Percentiles rank a stretch among this genome's conserved stretches.
Evolutionary conservation across 139 green algal genomes (phyloP).

Genomic region (Volvox africanus): DNA sequence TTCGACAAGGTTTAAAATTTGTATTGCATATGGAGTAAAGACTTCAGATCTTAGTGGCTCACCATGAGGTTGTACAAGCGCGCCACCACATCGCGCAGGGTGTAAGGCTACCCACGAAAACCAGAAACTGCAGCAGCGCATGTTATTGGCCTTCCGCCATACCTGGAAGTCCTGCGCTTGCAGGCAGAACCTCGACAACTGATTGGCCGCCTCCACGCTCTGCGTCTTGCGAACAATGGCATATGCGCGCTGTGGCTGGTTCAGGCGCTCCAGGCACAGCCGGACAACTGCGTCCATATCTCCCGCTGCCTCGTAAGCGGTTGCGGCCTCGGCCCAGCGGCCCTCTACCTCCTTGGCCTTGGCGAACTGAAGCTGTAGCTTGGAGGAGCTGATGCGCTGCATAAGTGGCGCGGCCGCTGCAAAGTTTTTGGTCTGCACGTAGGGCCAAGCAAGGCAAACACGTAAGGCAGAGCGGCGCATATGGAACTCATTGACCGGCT

Average conservation of each 20-base stretch:
- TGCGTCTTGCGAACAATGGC: slow-evolving; percentile 73
- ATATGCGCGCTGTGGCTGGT: slow-evolving; percentile 73
- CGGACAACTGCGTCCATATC: slow-evolving; percentile 77
- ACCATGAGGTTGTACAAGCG: too few relatives aligned
- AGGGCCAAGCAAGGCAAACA: not conserved
- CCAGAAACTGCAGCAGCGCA: too few relatives aligned
- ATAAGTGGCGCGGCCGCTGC: slow-evolving; percentile 77
- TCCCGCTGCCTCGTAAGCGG: slow-evolving; percentile 76
- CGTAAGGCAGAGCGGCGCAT: too few relatives aligned
- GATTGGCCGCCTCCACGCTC: slow-evolving; percentile 61
- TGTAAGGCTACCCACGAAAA: too few relatives aligned
- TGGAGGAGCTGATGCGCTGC: slow-evolving; percentile 69
- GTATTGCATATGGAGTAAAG: too few relatives aligned
- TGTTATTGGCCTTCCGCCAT: too few relatives aligned
- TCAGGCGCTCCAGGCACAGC: slow-evolving; percentile 78
- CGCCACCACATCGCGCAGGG: too few relatives aligned
- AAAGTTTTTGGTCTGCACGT: slow-evolving; percentile 73
- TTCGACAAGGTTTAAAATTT: too few relatives aligned
- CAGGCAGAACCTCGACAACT: slow-evolving; percentile 70
- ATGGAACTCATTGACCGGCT: too few relatives aligned
- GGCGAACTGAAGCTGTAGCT: slow-evolving; percentile 82
- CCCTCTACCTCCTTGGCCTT: slow-evolving; percentile 86
- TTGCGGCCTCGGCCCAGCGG: slow-evolving; percentile 59
- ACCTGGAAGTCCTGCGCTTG: slow-evolving; percentile 59
- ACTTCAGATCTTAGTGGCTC: too few relatives aligned